Evolutionary conservation across 768 basidiomycete genomes (phyloP).

Genomic region (Sutorius australiensis): DNA sequence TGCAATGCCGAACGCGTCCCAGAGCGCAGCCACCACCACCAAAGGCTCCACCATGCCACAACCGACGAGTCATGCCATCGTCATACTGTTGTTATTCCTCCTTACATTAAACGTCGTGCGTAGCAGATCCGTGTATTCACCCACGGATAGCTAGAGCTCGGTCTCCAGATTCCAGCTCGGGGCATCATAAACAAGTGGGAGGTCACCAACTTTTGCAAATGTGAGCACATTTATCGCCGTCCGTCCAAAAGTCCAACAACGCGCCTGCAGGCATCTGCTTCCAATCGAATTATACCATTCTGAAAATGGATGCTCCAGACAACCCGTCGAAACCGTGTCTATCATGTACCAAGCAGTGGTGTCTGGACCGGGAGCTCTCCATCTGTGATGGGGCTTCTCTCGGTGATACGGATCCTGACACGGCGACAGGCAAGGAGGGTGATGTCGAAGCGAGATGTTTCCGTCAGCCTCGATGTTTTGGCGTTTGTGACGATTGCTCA

Average conservation of each 20-base stretch:
- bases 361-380: slow-evolving; percentile 82
- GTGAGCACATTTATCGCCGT: slow-evolving; percentile 35
- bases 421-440: slow-evolving; percentile 91
- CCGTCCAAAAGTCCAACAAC: slow-evolving; percentile 2
- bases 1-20: slow-evolving; percentile 1
- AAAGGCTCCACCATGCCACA: slow-evolving; percentile 16
- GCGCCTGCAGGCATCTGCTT: slow-evolving; percentile 79
- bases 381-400: slow-evolving; percentile 80
- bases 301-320: slow-evolving; percentile 75
- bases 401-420: slow-evolving; percentile 88
- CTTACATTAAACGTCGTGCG: slow-evolving; percentile 24
- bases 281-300: slow-evolving; percentile 78
- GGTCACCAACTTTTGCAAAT: slow-evolving; percentile 90
- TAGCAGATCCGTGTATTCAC: slow-evolving; percentile 10
- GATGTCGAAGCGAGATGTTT: slow-evolving; percentile 96
- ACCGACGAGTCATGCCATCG: slow-evolving; percentile 8
- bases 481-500: slow-evolving; percentile 27
- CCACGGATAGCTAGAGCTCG: slow-evolving; percentile 9
- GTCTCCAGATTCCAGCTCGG: slow-evolving; percentile 36
- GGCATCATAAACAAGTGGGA: slow-evolving; percentile 73
- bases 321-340: slow-evolving; percentile 88
- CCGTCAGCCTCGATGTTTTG: slow-evolving; percentile 56
- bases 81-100: slow-evolving; percentile 18
- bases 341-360: slow-evolving; percentile 94
- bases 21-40: slow-evolving; percentile 13